These are phyloP conservation scores for Capsella bursapastoris DNA, from an alignment of 345 rosid species.

Conservation along the genomic window DNA sequence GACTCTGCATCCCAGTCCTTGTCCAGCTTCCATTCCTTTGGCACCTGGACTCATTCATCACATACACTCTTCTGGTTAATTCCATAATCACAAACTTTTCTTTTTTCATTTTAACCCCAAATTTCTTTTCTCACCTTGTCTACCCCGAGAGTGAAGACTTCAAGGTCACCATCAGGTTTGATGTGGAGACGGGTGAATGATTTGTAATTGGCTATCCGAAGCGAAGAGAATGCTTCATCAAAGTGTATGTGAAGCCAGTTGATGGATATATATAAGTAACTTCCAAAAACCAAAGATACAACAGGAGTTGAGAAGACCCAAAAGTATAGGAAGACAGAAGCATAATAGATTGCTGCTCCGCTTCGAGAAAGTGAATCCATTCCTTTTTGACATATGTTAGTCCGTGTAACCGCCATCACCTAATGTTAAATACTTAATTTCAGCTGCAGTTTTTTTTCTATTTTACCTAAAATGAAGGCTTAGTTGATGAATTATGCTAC, in stretches of 20 bases:
- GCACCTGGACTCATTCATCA: constrained; percentile 55
- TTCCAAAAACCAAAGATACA: constrained; percentile 89
- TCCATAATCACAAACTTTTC: constrained; percentile 9
- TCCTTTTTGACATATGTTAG: constrained; percentile 76
- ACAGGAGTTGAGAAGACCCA: constrained; percentile 98
- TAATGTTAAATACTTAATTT: constrained; percentile 19
- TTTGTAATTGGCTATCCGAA: constrained; percentile 95
- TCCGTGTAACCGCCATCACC: constrained; percentile 96
- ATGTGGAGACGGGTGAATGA: constrained; percentile 87
- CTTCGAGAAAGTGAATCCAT: constrained; percentile 74
- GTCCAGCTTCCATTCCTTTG: constrained; percentile 88
- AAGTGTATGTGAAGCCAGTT: constrained; percentile 97
- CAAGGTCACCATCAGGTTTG: constrained; percentile 74
- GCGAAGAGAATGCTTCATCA: constrained; percentile 95
- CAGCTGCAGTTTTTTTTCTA: not conserved
- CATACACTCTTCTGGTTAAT: not conserved
- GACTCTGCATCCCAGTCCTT: constrained; percentile 71
- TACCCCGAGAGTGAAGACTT: constrained; percentile 87
- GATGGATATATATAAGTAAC: constrained; percentile 85
- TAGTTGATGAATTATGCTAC: not conserved
- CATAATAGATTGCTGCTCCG: constrained; percentile 79
- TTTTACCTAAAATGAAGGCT: not conserved
- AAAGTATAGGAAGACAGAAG: constrained; percentile 88
- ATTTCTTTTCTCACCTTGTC: constrained; percentile 66
- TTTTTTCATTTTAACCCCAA: not conserved